A percentile compares a stretch with the other conserved stretches of the same genome.
Conservation (phyloP, 1,139 yeast species). For the Meyerozyma elateridarum region DNA sequence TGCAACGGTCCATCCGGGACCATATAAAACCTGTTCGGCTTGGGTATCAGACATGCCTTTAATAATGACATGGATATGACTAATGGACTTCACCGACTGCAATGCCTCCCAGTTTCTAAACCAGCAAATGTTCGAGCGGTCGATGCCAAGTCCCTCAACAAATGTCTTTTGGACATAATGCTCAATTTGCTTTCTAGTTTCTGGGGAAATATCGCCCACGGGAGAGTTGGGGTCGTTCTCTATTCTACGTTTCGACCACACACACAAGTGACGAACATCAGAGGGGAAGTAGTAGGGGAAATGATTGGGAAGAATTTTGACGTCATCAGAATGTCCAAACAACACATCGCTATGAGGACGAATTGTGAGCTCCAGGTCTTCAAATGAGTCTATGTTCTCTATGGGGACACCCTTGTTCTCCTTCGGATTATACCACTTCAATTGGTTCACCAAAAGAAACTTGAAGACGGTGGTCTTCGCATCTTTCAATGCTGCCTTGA, state of each 20-base stretch:
- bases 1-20: conserved; percentile 1
- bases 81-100: conserved; percentile 54
- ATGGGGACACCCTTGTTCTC: conserved; percentile 19
- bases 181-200: conserved; percentile 33
- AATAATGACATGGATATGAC: conserved; percentile 56
- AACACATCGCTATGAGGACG: conserved; percentile 9
- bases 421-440: conserved; percentile 29
- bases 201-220: conserved; percentile 41
- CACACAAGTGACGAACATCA: conserved; percentile 36
- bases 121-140: conserved; percentile 44
- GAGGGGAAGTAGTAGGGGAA: conserved; percentile 40
- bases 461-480: conserved; percentile 28
- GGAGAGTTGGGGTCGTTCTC: conserved; percentile 8
- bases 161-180: conserved; percentile 42
- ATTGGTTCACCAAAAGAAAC: conserved; percentile 31
- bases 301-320: conserved; percentile 33
- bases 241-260: conserved; percentile 34
- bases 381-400: conserved; percentile 22
- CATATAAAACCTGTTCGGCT: conserved; percentile 15
- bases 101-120: conserved; percentile 59
- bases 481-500: conserved; percentile 28
- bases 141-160: conserved; percentile 32
- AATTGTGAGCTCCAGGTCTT: conserved; percentile 12
- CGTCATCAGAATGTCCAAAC: conserved; percentile 13
- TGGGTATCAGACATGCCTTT: conserved; percentile 27